Conservation (phyloP, 495 filamentous ascomycete genomes). For the Lasiosphaeria hispida region DNA sequence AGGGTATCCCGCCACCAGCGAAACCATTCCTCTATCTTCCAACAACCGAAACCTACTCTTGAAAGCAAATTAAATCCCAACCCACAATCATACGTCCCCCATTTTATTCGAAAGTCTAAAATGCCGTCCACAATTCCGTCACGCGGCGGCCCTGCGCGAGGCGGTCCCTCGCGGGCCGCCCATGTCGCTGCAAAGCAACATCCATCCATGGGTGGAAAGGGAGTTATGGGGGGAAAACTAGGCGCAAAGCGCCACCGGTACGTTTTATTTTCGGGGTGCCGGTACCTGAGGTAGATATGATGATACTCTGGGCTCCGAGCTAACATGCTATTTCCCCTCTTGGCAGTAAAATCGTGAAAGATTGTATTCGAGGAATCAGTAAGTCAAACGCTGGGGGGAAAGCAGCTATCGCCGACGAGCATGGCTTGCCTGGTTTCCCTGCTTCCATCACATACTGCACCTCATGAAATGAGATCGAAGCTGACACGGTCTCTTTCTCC, state of each 20-base stretch:
- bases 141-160: constrained; percentile 22
- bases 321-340: not conserved
- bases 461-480: not conserved
- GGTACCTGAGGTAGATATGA: not conserved
- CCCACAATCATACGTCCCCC: no score
- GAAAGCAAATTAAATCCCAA: no score
- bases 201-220: constrained; percentile 18
- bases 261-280: not conserved
- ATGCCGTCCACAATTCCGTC: constrained; percentile 25
- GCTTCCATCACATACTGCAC: not conserved
- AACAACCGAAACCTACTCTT: not conserved
- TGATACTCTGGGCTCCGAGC: not conserved
- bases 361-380: constrained; percentile 66
- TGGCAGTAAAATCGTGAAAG: constrained; percentile 57
- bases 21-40: not conserved
- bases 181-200: no score
- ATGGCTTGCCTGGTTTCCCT: no score
- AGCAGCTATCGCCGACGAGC: no score
- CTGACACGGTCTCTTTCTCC: constrained; percentile 2
- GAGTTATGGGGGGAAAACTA: constrained; percentile 5
- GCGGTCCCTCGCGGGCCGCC: no score
- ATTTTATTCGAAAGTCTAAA: not conserved
- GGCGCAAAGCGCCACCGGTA: constrained; percentile 34
- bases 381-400: constrained; percentile 28
- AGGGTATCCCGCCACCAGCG: not conserved